Percentiles rank a stretch among this genome's conserved stretches.
Conservation (phyloP, 2,329 filamentous ascomycete genomes). For the Shiraia sp. region DNA sequence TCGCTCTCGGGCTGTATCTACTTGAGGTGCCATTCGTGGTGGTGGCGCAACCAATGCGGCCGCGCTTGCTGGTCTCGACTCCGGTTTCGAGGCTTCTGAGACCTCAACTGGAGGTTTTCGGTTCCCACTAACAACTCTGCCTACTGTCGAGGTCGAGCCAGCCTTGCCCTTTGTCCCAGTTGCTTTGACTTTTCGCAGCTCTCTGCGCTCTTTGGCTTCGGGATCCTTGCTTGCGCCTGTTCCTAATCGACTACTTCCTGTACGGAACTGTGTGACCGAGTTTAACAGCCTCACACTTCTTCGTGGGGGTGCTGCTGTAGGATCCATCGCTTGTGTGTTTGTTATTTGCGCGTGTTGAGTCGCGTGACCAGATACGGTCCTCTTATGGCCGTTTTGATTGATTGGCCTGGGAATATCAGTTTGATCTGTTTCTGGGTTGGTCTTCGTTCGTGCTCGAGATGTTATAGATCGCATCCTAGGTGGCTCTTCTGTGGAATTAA, state of each 20-base stretch:
- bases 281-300: slow-evolving; percentile 50
- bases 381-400: slow-evolving; percentile 69
- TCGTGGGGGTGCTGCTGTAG: slow-evolving; percentile 49
- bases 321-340: slow-evolving; percentile 35
- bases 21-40: slow-evolving; percentile 48
- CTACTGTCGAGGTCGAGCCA: slow-evolving; percentile 71
- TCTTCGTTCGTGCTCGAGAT: slow-evolving; percentile 44
- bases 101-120: slow-evolving; percentile 71
- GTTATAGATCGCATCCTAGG: slow-evolving; percentile 46
- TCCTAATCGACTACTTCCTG: slow-evolving; percentile 65
- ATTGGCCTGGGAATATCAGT: slow-evolving; percentile 42
- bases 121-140: slow-evolving; percentile 87
- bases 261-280: slow-evolving; percentile 62
- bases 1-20: slow-evolving; percentile 67
- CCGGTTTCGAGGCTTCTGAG: slow-evolving; percentile 72
- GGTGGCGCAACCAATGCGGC: slow-evolving; percentile 26
- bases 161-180: slow-evolving; percentile 67
- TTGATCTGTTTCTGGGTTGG: slow-evolving; percentile 46
- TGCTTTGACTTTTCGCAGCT: slow-evolving; percentile 82
- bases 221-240: slow-evolving; percentile 56
- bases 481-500: slow-evolving; percentile 40
- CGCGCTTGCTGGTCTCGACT: slow-evolving; percentile 42
- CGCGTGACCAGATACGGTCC: slow-evolving; percentile 85
- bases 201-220: slow-evolving; percentile 66
- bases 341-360: slow-evolving; percentile 38